Conservation (phyloP, 192 early-diverging fungal genomes). For the Thamnidium elegans region DNA sequence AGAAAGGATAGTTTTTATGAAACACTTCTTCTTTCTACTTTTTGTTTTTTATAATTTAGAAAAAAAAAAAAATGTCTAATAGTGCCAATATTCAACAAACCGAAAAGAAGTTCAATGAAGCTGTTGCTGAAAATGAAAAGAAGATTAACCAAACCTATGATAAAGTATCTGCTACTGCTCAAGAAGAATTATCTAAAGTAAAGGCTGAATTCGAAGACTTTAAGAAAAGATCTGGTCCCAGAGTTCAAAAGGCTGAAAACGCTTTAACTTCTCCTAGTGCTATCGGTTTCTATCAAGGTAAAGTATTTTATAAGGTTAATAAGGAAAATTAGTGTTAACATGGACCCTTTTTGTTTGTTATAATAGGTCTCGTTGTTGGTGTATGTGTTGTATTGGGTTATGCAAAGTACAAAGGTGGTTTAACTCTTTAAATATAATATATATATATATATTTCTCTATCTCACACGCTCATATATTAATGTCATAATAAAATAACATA, state of each 20-base stretch:
- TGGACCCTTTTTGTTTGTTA: not conserved
- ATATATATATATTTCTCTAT: no score
- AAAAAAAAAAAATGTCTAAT: slow-evolving; percentile 9
- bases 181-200: slow-evolving; percentile 24
- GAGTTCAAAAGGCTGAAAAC: slow-evolving; percentile 28
- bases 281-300: slow-evolving; percentile 31
- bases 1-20: not conserved
- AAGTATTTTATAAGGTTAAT: not conserved
- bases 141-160: slow-evolving; percentile 27
- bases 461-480: no score
- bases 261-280: slow-evolving; percentile 23
- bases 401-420: slow-evolving; percentile 25
- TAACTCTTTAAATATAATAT: slow-evolving; percentile 16
- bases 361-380: slow-evolving; percentile 22
- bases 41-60: not conserved
- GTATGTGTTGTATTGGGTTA: slow-evolving; percentile 20
- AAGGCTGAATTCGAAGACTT: slow-evolving; percentile 23
- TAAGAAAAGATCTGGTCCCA: slow-evolving; percentile 14
- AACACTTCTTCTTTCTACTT: not conserved
- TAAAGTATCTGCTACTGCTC: slow-evolving; percentile 19
- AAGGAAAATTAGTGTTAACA: no score
- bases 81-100: slow-evolving; percentile 8
- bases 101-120: slow-evolving; percentile 2
- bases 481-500: no score
- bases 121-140: slow-evolving; percentile 10